Conservation (phyloP, 176 grass and related monocot species). For the Phoenix roebelenii region DNA sequence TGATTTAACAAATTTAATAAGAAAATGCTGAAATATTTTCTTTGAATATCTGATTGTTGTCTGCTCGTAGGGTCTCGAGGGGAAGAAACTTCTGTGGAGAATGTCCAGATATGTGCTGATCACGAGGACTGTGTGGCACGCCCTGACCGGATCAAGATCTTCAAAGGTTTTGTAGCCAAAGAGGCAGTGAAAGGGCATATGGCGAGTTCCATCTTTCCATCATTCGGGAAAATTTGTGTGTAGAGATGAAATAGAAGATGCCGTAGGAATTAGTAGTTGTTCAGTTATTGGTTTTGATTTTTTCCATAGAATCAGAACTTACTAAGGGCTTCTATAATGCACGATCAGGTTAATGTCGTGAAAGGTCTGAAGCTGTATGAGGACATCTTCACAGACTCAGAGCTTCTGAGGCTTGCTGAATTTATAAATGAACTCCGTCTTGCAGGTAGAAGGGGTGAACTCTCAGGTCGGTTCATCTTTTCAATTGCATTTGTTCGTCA, state of each 20-base stretch:
- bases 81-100: conserved; percentile 34
- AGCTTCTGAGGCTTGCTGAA: conserved; percentile 66
- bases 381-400: conserved; percentile 73
- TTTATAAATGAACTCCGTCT: conserved; percentile 84
- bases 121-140: conserved; percentile 53
- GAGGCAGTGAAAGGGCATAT: conserved; percentile 95
- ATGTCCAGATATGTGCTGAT: conserved; percentile 54
- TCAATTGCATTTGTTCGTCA: no score
- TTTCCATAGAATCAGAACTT: conserved; percentile 1
- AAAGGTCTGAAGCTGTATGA: conserved; percentile 97
- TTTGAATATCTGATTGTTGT: neutral
- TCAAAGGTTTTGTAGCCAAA: conserved; percentile 96
- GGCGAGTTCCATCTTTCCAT: conserved; percentile 80
- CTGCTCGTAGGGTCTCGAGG: conserved; percentile 51
- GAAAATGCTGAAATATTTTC: no score
- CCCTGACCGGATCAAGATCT: conserved; percentile 84
- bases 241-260: conserved; percentile 51
- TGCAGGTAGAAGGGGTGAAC: conserved; percentile 80
- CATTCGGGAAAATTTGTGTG: conserved; percentile 51
- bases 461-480: conserved; percentile 68
- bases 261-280: conserved; percentile 63
- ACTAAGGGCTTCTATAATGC: conserved; percentile 24
- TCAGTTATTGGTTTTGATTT: conserved; percentile 8
- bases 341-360: conserved; percentile 82
- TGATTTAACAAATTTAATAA: no score